phyloP scores from a whole-genome alignment of 768 basidiomycete species.

The Lactifluus volemus region DNA sequence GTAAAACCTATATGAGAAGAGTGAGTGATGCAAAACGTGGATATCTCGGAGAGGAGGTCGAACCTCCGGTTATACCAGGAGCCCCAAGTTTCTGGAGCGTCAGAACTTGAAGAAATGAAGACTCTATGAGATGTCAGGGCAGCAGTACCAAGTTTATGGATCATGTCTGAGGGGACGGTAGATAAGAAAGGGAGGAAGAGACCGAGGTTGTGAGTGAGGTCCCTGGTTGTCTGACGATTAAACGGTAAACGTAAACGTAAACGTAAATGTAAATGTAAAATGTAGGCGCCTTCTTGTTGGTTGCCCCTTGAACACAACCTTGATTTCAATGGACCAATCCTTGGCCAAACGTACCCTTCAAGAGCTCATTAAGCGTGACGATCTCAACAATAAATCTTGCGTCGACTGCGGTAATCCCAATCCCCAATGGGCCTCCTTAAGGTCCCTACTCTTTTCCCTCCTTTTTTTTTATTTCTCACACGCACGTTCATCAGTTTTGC shows the following conservation, averaged over 20 bases:
- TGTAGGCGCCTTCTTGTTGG: not conserved
- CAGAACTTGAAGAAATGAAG: slow-evolving; percentile 18
- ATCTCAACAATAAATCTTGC: slow-evolving; percentile 68
- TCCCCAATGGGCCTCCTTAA: slow-evolving; percentile 89
- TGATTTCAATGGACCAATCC: slow-evolving; percentile 39
- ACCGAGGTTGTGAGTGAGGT: not conserved
- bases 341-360: slow-evolving; percentile 63
- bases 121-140: slow-evolving; percentile 18
- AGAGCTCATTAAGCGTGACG: slow-evolving; percentile 65
- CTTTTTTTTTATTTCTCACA: not conserved
- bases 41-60: slow-evolving; percentile 21
- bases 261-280: no score
- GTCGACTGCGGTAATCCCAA: slow-evolving; percentile 83
- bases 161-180: slow-evolving; percentile 35
- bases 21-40: not conserved
- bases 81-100: slow-evolving; percentile 57
- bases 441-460: slow-evolving; percentile 31
- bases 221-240: no score
- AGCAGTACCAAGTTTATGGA: slow-evolving; percentile 43
- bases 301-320: slow-evolving; percentile 14
- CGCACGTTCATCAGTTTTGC: slow-evolving; percentile 47
- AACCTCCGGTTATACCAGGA: slow-evolving; percentile 59
- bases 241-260: not conserved
- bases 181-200: not conserved
- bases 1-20: slow-evolving; percentile 49